A percentile compares a stretch with the other conserved stretches of the same genome.
phyloP scores from a whole-genome alignment of 2,329 filamentous ascomycete species.

The Xylaria arbuscula region DNA sequence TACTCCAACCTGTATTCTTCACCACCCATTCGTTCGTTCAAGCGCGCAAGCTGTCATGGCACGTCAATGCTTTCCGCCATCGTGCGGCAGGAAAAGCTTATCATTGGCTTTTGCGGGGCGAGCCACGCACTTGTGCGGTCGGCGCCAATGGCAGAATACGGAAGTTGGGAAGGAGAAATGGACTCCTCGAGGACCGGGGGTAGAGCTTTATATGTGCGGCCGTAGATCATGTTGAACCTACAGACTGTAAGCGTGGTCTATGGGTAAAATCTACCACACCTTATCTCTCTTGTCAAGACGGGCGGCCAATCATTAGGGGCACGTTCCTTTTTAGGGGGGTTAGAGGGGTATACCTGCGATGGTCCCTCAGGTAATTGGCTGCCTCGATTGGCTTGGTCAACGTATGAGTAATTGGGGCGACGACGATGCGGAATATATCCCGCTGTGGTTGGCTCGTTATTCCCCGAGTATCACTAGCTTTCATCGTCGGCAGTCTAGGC shows the following conservation, averaged over 20 bases:
- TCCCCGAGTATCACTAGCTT: neutral
- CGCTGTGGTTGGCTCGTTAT: slow-evolving; percentile 5
- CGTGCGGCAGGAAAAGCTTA: slow-evolving; percentile 31
- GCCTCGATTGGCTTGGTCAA: neutral
- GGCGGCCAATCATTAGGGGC: slow-evolving; percentile 44
- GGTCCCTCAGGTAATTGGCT: neutral
- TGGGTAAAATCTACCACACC: slow-evolving; percentile 13
- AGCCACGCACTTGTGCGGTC: slow-evolving; percentile 6
- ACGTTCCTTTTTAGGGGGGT: slow-evolving; percentile 34
- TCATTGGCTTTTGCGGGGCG: slow-evolving; percentile 30
- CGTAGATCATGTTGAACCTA: slow-evolving; percentile 9
- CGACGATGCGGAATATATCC: neutral
- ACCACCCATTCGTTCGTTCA: neutral
- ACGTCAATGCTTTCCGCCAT: slow-evolving; percentile 1
- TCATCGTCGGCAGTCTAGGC: slow-evolving; percentile 23
- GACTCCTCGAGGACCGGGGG: slow-evolving; percentile 15
- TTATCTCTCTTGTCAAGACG: slow-evolving; percentile 38
- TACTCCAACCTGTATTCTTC: neutral
- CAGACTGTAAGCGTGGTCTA: neutral
- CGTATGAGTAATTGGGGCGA: neutral
- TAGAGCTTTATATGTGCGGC: neutral
- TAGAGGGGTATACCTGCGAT: neutral
- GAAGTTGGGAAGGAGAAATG: slow-evolving; percentile 26
- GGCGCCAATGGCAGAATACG: slow-evolving; percentile 33
- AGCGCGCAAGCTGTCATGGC: neutral